Evolutionary conservation across 208 protist species (phyloP), one percentile per base, ranked within the genome.

Genomic region (Crithidia bombi): DNA sequence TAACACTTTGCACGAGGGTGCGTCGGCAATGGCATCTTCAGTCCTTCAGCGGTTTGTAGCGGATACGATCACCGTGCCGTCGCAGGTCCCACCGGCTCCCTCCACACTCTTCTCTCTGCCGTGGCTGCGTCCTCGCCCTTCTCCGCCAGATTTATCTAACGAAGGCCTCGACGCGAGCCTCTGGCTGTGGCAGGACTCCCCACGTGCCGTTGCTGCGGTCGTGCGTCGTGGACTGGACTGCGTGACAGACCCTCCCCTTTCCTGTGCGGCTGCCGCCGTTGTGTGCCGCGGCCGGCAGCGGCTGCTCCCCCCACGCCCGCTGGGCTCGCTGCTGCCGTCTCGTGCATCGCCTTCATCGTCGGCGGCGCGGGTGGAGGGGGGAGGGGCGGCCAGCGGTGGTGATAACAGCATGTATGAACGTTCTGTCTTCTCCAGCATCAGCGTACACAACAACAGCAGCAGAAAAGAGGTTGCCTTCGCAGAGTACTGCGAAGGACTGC

Each of bases 401-500:
- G n/a, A n/a, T n/a, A n/a, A n/a, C n/a, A n/a, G n/a, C n/a, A n/a
- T n/a, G 38, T 43, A 14, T 17, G 38, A 43, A 14, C 38, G 38
- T 43, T 43, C 14, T 43, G 14, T 14, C 38, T 14, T 43, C 38
- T 43, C 10, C 38, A 14, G 7, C 38, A 43, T 43, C 38, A 14
- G 38, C 14, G 7, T 43, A 14, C 14, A 7, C 38, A 17, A 14
- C 10, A 43, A 43, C 38, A 43, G 38, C 38, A 43, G 38, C 38
- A 19, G 43, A 47, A 47, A 5, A 10, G 14, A 47, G 10, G 21
- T 19, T 17, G 5, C 51, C 14, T 59, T 30, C 35, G 54, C 54
- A n/a, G n/a, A 25, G 33, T 59, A 59, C 35, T 59, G 54, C 35
- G 54, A 59, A 9, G 54, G 54, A 12, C 54, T 59, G 6, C 54